A percentile compares a stretch with the other conserved stretches of the same genome.
These are phyloP conservation scores for Podaxis sp. DNA, from an alignment of 768 basidiomycete genomes.

Conservation along the genomic window DNA sequence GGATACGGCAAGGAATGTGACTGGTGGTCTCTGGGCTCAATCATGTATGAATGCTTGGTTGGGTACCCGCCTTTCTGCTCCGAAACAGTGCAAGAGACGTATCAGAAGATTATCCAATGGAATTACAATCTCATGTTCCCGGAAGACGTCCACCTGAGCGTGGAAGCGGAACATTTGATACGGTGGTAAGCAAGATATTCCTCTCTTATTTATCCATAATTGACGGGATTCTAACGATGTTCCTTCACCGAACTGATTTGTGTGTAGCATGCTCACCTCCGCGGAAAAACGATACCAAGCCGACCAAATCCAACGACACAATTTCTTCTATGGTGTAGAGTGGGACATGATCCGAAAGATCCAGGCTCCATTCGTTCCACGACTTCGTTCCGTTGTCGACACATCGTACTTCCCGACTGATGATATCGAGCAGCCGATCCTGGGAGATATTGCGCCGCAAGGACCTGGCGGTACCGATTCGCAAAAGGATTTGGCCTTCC, in stretches of 20 bases:
- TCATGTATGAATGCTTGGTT: slow-evolving; percentile 97
- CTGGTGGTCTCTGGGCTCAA: slow-evolving; percentile 99
- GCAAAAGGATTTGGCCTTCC: slow-evolving; percentile 62
- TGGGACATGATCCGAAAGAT: slow-evolving; percentile 87
- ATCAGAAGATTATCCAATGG: slow-evolving; percentile 98
- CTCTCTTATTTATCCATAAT: background rate
- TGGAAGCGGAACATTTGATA: slow-evolving; percentile 89
- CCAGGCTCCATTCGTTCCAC: slow-evolving; percentile 95
- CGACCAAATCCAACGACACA: slow-evolving; percentile 88
- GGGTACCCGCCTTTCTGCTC: slow-evolving; percentile 97
- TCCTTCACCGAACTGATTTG: background rate
- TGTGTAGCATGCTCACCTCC: slow-evolving; percentile 73
- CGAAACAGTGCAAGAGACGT: slow-evolving; percentile 95
- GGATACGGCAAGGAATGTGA: slow-evolving; percentile 99
- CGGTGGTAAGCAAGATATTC: slow-evolving; percentile 52
- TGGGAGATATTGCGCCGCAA: slow-evolving; percentile 37
- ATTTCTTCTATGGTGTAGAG: slow-evolving; percentile 95
- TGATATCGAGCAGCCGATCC: slow-evolving; percentile 76
- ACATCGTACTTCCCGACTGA: slow-evolving; percentile 99
- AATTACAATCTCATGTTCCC: slow-evolving; percentile 82
- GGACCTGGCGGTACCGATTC: background rate
- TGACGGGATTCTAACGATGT: background rate
- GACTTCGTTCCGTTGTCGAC: slow-evolving; percentile 88
- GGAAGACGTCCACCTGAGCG: slow-evolving; percentile 89
- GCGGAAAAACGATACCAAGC: slow-evolving; percentile 74